Conservation (phyloP, 2,329 filamentous ascomycete species). For the Hypoxylon sp. region DNA sequence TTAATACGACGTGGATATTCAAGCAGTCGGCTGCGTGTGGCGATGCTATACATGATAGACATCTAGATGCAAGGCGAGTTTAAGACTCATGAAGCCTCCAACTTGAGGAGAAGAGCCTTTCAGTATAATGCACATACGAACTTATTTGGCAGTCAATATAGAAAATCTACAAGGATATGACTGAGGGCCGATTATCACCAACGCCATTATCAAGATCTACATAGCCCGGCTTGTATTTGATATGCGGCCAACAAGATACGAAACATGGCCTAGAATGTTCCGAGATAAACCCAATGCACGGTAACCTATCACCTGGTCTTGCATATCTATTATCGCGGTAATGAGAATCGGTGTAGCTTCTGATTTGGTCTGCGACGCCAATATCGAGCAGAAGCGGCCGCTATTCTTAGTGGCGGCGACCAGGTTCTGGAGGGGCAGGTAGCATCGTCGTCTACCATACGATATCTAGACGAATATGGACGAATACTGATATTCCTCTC, state of each 20-base stretch:
- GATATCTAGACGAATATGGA: not conserved
- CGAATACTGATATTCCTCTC: not conserved
- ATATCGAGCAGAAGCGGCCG: not conserved
- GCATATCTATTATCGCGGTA: not conserved
- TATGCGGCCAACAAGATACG: not conserved
- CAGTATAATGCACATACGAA: too few relatives aligned
- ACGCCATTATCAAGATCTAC: not conserved
- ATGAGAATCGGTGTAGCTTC: not conserved
- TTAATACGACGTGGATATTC: conserved; percentile 22
- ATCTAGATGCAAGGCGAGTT: too few relatives aligned
- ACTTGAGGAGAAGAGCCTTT: too few relatives aligned
- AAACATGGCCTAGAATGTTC: not conserved
- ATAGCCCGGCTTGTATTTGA: not conserved
- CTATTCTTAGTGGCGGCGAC: not conserved
- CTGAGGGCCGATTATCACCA: not conserved
- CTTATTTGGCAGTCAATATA: too few relatives aligned
- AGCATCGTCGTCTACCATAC: not conserved
- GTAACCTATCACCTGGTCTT: not conserved
- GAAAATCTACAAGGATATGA: too few relatives aligned
- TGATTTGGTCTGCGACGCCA: not conserved
- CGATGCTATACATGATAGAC: not conserved
- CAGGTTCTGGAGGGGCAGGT: not conserved
- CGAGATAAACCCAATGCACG: not conserved
- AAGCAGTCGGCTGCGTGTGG: not conserved
- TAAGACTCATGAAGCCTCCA: too few relatives aligned